Percentiles rank a stretch among this genome's conserved stretches.
These are phyloP conservation scores for Lactifluus subvellereus DNA, from an alignment of 768 basidiomycete species.

Conservation along the genomic window DNA sequence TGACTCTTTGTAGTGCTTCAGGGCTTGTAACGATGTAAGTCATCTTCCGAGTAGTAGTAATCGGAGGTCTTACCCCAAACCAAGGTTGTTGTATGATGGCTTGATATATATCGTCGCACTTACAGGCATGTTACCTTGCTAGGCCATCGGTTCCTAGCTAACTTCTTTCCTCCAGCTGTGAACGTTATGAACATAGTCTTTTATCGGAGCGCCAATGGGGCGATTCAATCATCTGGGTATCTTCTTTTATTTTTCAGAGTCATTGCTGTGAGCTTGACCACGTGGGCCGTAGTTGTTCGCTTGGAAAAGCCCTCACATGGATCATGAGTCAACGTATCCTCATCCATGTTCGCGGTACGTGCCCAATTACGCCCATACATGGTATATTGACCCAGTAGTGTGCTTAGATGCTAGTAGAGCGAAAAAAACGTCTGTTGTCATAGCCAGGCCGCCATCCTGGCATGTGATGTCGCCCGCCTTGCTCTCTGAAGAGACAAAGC, in stretches of 20 bases:
- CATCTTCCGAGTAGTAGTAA: not conserved
- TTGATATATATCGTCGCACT: not conserved
- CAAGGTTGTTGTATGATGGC: not conserved
- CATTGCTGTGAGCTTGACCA: not conserved
- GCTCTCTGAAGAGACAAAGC: not conserved
- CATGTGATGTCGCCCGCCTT: not conserved
- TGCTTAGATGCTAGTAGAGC: not conserved
- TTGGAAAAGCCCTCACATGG: not conserved
- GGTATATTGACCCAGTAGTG: not conserved
- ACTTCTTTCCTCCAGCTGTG: not conserved
- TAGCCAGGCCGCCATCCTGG: not conserved
- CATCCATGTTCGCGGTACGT: not conserved
- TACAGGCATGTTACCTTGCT: not conserved
- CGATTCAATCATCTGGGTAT: not conserved
- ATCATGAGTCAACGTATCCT: not conserved
- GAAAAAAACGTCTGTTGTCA: not conserved
- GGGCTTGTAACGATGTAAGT: not conserved
- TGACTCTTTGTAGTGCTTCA: not conserved
- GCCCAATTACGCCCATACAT: not conserved
- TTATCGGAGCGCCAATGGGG: not conserved
- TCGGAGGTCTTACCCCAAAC: not conserved
- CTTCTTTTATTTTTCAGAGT: not conserved
- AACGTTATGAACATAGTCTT: not conserved
- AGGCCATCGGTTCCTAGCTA: not conserved
- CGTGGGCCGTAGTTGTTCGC: not conserved